A percentile compares a stretch with the other conserved stretches of the same genome.
phyloP scores from a whole-genome alignment of 2,329 filamentous ascomycete species.

The Aspergillus fumigatiaffinis region DNA sequence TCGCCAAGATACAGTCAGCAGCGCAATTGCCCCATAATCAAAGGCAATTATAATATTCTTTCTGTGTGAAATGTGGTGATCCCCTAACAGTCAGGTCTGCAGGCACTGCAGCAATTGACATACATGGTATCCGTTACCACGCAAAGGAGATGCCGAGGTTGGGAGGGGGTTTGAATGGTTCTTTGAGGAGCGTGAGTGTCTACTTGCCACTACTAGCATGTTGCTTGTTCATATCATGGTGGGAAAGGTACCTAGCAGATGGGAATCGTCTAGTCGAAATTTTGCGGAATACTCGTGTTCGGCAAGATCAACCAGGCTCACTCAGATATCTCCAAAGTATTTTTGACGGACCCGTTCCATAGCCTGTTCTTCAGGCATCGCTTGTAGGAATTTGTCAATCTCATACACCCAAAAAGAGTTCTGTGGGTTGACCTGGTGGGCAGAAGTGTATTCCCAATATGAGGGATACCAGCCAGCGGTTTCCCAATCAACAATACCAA shows the following conservation, averaged over 20 bases:
- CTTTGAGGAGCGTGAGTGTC: conserved; percentile 24
- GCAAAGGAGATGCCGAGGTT: conserved; percentile 25
- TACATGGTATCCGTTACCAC: conserved; percentile 26
- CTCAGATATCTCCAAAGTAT: conserved; percentile 9
- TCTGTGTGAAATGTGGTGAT: too few relatives aligned
- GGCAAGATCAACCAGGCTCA: conserved; percentile 21
- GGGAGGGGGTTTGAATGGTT: conserved; percentile 19
- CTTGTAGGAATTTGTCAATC: too few relatives aligned
- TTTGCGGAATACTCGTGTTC: conserved; percentile 29
- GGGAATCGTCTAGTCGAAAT: conserved; percentile 22
- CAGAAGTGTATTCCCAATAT: too few relatives aligned
- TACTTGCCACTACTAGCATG: conserved; percentile 21
- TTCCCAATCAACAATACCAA: conserved; percentile 35
- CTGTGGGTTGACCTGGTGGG: too few relatives aligned
- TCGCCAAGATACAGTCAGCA: too few relatives aligned
- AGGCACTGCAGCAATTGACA: too few relatives aligned
- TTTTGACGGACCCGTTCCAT: too few relatives aligned
- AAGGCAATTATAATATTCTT: too few relatives aligned
- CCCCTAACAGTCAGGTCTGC: too few relatives aligned
- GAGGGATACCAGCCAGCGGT: conserved; percentile 5
- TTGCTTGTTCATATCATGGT: conserved; percentile 30
- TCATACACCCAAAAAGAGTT: too few relatives aligned
- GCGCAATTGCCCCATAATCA: too few relatives aligned
- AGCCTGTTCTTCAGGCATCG: too few relatives aligned
- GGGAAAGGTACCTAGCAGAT: conserved; percentile 34